Conservation (phyloP, 2,329 filamentous ascomycete genomes). For the Phaeoacremonium minimum region DNA sequence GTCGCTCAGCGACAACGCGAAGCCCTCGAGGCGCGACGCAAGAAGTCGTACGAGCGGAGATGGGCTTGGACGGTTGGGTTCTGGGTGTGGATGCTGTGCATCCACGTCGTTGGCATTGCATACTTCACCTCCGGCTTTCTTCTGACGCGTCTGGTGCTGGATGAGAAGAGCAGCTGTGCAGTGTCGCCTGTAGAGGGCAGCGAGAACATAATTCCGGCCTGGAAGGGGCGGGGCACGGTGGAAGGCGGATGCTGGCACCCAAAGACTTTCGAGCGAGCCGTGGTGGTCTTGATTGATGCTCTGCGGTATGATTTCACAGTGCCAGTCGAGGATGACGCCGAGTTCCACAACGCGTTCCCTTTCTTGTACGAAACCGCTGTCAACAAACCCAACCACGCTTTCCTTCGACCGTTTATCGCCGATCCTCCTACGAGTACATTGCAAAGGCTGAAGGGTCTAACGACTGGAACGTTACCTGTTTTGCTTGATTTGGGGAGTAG, state of each 20-base stretch:
- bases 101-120: conserved; percentile 79
- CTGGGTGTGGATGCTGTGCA: conserved; percentile 64
- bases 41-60: conserved; percentile 44
- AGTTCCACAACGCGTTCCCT: conserved; percentile 83
- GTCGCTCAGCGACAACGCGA: conserved; percentile 38
- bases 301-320: conserved; percentile 96
- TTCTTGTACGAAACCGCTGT: conserved; percentile 80
- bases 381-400: conserved; percentile 72
- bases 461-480: conserved; percentile 89
- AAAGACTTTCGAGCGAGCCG: conserved; percentile 85
- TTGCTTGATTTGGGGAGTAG: conserved; percentile 93
- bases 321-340: conserved; percentile 57
- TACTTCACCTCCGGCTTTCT: conserved; percentile 96
- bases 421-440: conserved; percentile 93
- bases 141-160: conserved; percentile 76
- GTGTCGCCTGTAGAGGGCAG: conserved; percentile 59
- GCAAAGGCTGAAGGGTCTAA: conserved; percentile 88
- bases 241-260: conserved; percentile 89
- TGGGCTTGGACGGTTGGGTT: conserved; percentile 61
- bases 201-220: conserved; percentile 43
- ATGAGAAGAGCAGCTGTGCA: conserved; percentile 69
- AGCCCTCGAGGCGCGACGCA: conserved; percentile 42
- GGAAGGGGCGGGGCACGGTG: conserved; percentile 35
- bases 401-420: conserved; percentile 91
- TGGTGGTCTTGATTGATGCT: conserved; percentile 88